These are phyloP conservation scores for Alternaria sp. DNA, from an alignment of 2,329 filamentous ascomycete species.

Conservation along the genomic window DNA sequence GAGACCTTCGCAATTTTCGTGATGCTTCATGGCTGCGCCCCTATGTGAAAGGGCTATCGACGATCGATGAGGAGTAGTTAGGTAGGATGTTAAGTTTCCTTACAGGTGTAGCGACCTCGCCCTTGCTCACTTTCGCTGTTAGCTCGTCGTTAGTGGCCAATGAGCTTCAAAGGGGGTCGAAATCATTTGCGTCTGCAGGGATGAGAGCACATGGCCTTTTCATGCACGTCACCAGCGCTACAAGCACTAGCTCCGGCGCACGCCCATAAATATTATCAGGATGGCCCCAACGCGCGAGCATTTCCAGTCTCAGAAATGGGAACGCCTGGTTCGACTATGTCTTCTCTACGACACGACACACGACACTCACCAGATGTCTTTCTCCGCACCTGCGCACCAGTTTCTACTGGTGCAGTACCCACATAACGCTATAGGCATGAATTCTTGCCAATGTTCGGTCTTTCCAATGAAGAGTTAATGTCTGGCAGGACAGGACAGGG, in stretches of 20 bases:
- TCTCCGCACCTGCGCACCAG: neutral
- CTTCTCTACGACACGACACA: neutral
- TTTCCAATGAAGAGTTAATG: neutral
- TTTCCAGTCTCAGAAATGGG: neutral
- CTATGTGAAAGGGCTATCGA: neutral
- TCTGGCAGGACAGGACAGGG: neutral
- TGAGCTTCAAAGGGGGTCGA: neutral
- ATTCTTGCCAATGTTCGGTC: neutral
- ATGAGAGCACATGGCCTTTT: constrained; percentile 4
- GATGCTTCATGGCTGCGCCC: neutral
- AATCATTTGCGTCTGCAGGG: neutral
- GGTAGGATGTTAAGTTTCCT: constrained; percentile 10
- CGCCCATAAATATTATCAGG: constrained; percentile 6
- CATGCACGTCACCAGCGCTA: constrained; percentile 23
- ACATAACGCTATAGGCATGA: neutral
- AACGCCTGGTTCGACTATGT: neutral
- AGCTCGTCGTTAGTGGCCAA: constrained; percentile 5
- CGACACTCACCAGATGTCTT: neutral
- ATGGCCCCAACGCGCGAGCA: neutral
- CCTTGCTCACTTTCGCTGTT: constrained; percentile 4
- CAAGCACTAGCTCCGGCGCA: constrained; percentile 14
- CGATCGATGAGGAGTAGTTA: neutral
- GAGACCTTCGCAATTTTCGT: neutral
- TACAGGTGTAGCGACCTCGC: constrained; percentile 2
- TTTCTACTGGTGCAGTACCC: neutral